These are phyloP conservation scores for Macrolepiota dolichaula DNA, from an alignment of 768 basidiomycete genomes.

Conservation along the genomic window DNA sequence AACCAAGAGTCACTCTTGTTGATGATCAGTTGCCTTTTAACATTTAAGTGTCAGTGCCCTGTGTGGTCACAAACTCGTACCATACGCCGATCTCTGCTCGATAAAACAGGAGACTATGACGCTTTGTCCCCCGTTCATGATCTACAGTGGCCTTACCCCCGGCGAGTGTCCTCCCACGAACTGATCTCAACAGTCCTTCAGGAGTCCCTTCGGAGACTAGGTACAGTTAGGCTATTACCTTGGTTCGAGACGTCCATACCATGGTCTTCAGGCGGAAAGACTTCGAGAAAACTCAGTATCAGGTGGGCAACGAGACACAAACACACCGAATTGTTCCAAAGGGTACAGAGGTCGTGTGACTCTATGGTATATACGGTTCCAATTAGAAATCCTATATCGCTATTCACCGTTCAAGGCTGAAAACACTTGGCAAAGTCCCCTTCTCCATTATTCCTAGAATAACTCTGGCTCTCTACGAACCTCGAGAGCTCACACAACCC, in stretches of 20 bases:
- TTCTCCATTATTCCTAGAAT: slow-evolving; percentile 61
- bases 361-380: too few species aligned
- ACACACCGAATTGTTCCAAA: too few species aligned
- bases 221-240: not conserved
- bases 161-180: not conserved
- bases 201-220: not conserved
- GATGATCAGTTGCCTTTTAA: not conserved
- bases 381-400: not conserved
- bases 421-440: slow-evolving; percentile 75
- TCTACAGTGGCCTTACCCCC: not conserved
- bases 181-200: not conserved
- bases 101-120: not conserved
- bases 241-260: not conserved
- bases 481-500: slow-evolving; percentile 62
- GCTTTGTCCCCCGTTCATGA: not conserved
- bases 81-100: too few species aligned
- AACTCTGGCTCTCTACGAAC: slow-evolving; percentile 72
- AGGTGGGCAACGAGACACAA: too few species aligned
- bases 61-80: not conserved
- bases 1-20: too few species aligned
- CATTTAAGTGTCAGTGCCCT: not conserved
- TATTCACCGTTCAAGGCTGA: not conserved
- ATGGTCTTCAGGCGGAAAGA: not conserved
- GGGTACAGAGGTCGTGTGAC: too few species aligned
- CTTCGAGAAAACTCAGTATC: not conserved